Evolutionary conservation across 208 protist species (phyloP).

Genomic region (Leptomonas pyrrhocoris): DNA sequence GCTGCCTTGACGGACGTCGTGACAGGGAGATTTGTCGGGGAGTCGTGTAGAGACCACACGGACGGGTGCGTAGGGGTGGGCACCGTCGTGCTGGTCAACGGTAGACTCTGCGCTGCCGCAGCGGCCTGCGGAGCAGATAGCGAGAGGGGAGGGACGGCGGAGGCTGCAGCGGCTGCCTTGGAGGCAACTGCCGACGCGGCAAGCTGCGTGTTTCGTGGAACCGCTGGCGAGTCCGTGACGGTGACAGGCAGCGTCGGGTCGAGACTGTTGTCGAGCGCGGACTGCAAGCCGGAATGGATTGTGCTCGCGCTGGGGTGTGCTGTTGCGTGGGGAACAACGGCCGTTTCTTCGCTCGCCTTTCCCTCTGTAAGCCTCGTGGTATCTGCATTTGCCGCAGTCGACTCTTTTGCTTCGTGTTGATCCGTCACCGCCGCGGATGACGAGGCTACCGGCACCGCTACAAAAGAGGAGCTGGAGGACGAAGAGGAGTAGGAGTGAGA

Average conservation of each 20-base stretch:
- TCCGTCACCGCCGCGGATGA: not conserved
- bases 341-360: not conserved
- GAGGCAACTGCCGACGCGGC: not conserved
- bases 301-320: not conserved
- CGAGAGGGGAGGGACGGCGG: not conserved
- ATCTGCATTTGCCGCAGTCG: not conserved
- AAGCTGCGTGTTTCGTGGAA: constrained; percentile 2
- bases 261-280: not conserved
- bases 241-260: not conserved
- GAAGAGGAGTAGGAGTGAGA: constrained; percentile 7
- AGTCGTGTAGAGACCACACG: not conserved
- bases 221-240: not conserved
- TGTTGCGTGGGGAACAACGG: not conserved
- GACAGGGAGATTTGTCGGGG: not conserved
- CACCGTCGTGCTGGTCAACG: constrained; percentile 9
- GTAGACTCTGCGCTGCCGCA: not conserved
- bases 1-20: not conserved
- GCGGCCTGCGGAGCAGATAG: not conserved
- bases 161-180: not conserved
- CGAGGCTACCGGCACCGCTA: not conserved
- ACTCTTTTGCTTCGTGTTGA: not conserved
- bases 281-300: constrained; percentile 6
- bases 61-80: not conserved
- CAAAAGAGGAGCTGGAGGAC: not conserved
- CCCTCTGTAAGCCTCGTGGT: not conserved